A percentile compares a stretch with the other conserved stretches of the same genome.
Evolutionary conservation across 2,329 filamentous ascomycete genomes (phyloP).

Genomic region (Pyrenophora teres): DNA sequence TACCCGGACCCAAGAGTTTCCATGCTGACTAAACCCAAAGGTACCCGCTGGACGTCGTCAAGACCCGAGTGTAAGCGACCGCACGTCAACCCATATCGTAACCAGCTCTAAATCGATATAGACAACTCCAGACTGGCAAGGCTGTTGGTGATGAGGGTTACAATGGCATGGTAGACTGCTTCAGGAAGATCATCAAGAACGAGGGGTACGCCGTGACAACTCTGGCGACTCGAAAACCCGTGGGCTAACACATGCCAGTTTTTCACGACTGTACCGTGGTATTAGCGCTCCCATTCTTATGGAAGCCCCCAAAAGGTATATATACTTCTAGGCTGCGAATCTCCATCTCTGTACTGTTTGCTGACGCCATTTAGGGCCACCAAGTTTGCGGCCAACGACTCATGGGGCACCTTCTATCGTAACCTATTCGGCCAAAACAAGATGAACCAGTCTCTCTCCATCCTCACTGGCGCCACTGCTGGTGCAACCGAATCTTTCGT

Average conservation of each 20-base stretch:
- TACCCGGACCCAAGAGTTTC: not conserved
- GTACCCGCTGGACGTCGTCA: constrained; percentile 98
- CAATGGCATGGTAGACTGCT: constrained; percentile 97
- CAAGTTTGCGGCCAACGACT: constrained; percentile 98
- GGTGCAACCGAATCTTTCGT: constrained; percentile 96
- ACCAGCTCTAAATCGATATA: constrained; percentile 50
- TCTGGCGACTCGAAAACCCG: not conserved
- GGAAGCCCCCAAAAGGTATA: constrained; percentile 83
- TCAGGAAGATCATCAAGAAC: constrained; percentile 93
- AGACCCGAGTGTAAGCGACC: constrained; percentile 83
- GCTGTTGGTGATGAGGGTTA: constrained; percentile 79
- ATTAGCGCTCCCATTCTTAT: constrained; percentile 96
- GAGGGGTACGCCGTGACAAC: constrained; percentile 71
- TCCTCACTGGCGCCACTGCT: constrained; percentile 91
- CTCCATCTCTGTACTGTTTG: not conserved
- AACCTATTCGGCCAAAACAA: constrained; percentile 80
- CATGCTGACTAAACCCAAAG: constrained; percentile 54
- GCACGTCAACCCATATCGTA: constrained; percentile 4
- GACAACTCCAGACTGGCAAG: constrained; percentile 82
- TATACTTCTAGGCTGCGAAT: not conserved
- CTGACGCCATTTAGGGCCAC: constrained; percentile 66
- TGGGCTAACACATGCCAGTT: constrained; percentile 55
- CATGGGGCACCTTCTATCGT: constrained; percentile 95
- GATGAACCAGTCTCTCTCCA: constrained; percentile 89
- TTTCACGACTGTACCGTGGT: constrained; percentile 90